These are phyloP conservation scores for Staphylotrichum tortipilum DNA, from an alignment of 495 filamentous ascomycete genomes.

Conservation along the genomic window DNA sequence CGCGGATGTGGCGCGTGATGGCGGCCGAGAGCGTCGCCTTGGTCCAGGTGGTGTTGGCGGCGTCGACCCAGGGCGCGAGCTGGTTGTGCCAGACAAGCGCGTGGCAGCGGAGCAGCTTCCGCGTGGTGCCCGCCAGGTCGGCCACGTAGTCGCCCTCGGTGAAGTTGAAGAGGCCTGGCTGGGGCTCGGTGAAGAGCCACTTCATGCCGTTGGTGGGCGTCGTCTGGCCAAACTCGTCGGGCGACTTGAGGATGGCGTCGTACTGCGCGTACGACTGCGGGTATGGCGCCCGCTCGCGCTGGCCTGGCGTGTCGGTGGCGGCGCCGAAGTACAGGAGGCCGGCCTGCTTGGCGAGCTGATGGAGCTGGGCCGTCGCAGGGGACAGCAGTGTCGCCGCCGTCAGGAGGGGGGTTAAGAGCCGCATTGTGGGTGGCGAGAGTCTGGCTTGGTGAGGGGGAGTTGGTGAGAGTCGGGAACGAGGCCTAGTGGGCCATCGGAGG, in stretches of 20 bases:
- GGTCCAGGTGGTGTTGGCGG: conserved; percentile 46
- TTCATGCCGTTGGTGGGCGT: conserved; percentile 47
- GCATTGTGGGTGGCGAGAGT: conserved; percentile 1
- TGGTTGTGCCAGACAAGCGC: conserved; percentile 53
- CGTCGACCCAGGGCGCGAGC: conserved; percentile 46
- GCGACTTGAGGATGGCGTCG: conserved; percentile 31
- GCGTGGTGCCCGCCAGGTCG: conserved; percentile 34
- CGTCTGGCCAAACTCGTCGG: conserved; percentile 41
- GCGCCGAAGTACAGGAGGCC: conserved; percentile 43
- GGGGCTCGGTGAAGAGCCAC: conserved; percentile 44
- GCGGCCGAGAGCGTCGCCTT: conserved; percentile 38
- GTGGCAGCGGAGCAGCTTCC: conserved; percentile 46
- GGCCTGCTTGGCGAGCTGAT: conserved; percentile 25
- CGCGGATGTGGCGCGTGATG: conserved; percentile 43
- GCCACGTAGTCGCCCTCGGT: conserved; percentile 40
- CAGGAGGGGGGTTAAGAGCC: neutral
- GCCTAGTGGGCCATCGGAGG: neutral
- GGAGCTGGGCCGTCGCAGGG: conserved; percentile 10
- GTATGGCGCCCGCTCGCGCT: conserved; percentile 28
- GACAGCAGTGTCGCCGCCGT: neutral
- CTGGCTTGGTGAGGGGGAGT: neutral
- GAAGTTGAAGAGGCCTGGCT: conserved; percentile 38
- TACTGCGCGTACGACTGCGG: conserved; percentile 21
- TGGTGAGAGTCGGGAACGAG: neutral
- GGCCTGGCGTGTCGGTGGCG: conserved; percentile 36